Evolutionary conservation across 345 rosid species (phyloP), one percentile per base, ranked within the genome.

Genomic region (Raphanus sativus): DNA sequence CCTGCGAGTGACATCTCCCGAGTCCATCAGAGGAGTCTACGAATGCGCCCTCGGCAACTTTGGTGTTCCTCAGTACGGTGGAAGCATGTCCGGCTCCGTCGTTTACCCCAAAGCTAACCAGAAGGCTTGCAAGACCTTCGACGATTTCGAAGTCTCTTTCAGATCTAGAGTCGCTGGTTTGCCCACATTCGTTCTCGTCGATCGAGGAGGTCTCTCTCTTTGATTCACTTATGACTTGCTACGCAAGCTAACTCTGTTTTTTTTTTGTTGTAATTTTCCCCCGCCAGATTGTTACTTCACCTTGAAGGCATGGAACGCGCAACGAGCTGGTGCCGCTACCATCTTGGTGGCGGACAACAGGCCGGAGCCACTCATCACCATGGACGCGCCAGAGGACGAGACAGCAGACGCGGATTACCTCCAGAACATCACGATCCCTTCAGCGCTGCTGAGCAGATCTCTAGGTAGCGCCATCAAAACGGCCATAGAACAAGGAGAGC

Each of bases 1-100:
- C 73, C 68, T 78, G 11, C 72, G 81, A 32, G 94, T 95, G 65
- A 86, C 92, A 15, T 95, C 96, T 0, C 99, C 98, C 30, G 30
- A 77, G 25, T 90, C 86, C 83, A 90, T 96, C 58, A 91, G 87
- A 84, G 99, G 98, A 29, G 81, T 83, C 7, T 84, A 92, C 68
- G 92, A 96, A 62, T 91, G 92, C 73, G 99, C 98, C 65, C 89
- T 96, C 65, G 98, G 97, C 1, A 96, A 96, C 86, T 96, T 96
- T 30, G 99, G 99, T 77, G 85, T 96, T 61, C 99, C 99, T 12
- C 91, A 96, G 76, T 96, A 96, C 75, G 99, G 99, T 0, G 99
- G 99, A 10, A 93, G 97, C 88, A 89, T 95, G 98, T 91, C 97
- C 1, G 99, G 98, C 4, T 67, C 87, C 33, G 96, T 91, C 55